A percentile compares a stretch with the other conserved stretches of the same genome.
These are phyloP conservation scores for Nitzschia putrida DNA, from an alignment of 108 stramenopile genomes.

Conservation along the genomic window DNA sequence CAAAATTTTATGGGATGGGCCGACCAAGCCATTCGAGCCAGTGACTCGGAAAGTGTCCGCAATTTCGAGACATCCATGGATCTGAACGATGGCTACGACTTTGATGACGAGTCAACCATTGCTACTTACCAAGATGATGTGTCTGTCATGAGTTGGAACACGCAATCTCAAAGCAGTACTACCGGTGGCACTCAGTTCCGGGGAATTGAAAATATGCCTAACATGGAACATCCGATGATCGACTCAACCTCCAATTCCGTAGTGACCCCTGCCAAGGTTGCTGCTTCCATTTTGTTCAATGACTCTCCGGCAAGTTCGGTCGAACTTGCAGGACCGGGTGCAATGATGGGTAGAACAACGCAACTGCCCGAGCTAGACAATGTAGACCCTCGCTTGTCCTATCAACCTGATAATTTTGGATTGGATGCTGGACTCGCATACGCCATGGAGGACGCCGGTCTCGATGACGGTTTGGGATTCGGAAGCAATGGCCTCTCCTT, in stretches of 20 bases:
- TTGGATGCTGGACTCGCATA: slow-evolving; percentile 6
- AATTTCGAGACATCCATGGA: slow-evolving; percentile 16
- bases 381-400: not conserved
- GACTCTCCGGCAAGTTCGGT: slow-evolving; percentile 11
- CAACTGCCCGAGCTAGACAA: slow-evolving; percentile 2
- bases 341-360: not conserved
- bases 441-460: slow-evolving; percentile 12
- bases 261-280: slow-evolving; percentile 22
- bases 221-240: not conserved
- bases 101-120: slow-evolving; percentile 39
- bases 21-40: slow-evolving; percentile 15
- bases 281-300: slow-evolving; percentile 28
- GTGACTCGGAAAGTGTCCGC: slow-evolving; percentile 33
- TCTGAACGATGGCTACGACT: slow-evolving; percentile 24
- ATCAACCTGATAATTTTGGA: not conserved
- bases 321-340: not conserved
- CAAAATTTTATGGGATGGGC: slow-evolving; percentile 29
- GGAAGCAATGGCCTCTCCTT: slow-evolving; percentile 1
- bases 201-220: not conserved
- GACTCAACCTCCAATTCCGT: not conserved
- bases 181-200: not conserved
- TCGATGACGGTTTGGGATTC: slow-evolving; percentile 15
- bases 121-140: slow-evolving; percentile 35
- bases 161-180: not conserved
- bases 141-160: slow-evolving; percentile 28